Conservation (phyloP, 768 basidiomycete genomes). For the Pilatotrama ljubarskyi region DNA sequence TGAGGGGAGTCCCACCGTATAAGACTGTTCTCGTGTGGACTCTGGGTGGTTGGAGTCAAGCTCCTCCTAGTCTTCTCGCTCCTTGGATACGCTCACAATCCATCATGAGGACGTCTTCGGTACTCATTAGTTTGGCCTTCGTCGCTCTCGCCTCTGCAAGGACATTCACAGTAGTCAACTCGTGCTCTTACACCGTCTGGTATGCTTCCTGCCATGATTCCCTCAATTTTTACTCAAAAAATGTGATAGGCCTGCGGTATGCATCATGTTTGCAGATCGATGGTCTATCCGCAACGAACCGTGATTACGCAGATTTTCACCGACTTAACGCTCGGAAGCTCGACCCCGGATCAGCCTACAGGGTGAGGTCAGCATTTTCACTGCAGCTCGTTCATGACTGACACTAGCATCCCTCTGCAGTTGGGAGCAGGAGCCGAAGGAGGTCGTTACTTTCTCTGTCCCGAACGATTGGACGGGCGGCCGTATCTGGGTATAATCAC, state of each 20-base stretch:
- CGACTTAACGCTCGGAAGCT: conserved; percentile 31
- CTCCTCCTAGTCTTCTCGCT: not conserved
- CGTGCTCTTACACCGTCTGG: conserved; percentile 45
- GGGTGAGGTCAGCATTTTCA: conserved; percentile 23
- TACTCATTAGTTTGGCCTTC: conserved; percentile 5
- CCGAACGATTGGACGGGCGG: conserved; percentile 41
- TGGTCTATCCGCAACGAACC: not conserved
- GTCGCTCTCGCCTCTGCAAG: conserved; percentile 10
- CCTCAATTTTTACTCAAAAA: not conserved
- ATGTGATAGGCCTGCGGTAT: conserved; percentile 32
- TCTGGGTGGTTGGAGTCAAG: not conserved
- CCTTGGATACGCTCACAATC: not conserved
- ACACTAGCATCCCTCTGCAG: conserved; percentile 18
- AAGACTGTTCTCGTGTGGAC: no score
- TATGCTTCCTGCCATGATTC: conserved; percentile 14
- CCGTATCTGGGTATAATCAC: conserved; percentile 37
- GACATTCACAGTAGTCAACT: conserved; percentile 42
- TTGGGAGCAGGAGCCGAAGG: conserved; percentile 28
- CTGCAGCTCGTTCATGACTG: not conserved
- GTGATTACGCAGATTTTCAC: conserved; percentile 31
- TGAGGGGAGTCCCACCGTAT: no score
- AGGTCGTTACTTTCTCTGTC: conserved; percentile 34
- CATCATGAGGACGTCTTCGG: conserved; percentile 13
- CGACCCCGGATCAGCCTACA: conserved; percentile 30
- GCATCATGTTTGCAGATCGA: not conserved